Base-by-base conservation (phyloP, 192 early-diverging fungal genomes). In the Polychytrium aggregatum region DNA sequence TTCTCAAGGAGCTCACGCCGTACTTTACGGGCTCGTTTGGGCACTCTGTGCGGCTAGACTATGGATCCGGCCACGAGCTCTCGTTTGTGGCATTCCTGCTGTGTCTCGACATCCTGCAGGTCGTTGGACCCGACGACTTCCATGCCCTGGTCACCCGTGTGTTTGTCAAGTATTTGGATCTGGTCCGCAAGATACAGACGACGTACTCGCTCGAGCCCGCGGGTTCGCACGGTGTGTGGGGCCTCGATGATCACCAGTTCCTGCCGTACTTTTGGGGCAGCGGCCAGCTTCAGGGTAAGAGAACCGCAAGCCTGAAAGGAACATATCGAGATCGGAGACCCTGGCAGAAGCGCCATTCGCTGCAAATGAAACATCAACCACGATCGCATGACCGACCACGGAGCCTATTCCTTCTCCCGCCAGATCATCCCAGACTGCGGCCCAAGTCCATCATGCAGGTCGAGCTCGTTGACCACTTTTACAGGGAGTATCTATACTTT, bases 201-300 rank as follows among this genome's bases (percentile, higher is more conserved):
- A 78, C 71, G 1, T 98, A 92, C 68, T 72, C 63, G 37, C 69
- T 98, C 7, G 95, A 98, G 67, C 95, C 95, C 0, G 95, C 95
- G 0, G 95, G 95, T 2, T 86, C 83, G 62, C 95, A 96, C 63
- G 95, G 95, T 18, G 90, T 93, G 6, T 96, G 67, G 70, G 95
- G 95, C 27, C 60, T 98, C 27, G 95, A 98, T 59, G 95, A 98
- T 68, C 85, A 88, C 68, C 92, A 96, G 61, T 96, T 96, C 55
- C 60, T 98, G 52, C 87, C 92, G 17, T 98, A 89, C 64, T 75
- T 83, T 29, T 96, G 85, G 74, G 95, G 95, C n/a, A 83, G 82
- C 43, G 65, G 88, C 5, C 92, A 98, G 67, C 57, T 98, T 34
- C 62, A 82, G 33, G 80, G 84, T 73, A 65, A 44, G 51, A 10